Percentiles rank a stretch among this genome's conserved stretches.
phyloP scores from a whole-genome alignment of 148 eudicot genomes.

The Heliamphora exappendiculata region DNA sequence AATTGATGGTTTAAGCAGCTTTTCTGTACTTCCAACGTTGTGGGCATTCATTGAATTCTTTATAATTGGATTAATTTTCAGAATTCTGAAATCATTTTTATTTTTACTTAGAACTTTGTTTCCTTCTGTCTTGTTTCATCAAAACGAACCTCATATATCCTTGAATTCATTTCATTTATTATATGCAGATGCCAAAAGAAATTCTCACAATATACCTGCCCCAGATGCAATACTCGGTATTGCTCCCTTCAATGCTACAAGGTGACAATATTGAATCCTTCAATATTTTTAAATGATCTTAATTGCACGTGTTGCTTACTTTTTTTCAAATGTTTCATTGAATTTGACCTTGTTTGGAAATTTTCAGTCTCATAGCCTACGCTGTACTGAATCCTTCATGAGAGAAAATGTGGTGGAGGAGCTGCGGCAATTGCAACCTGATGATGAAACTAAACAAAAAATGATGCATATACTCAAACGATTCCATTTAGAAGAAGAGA shows the following conservation, averaged over 20 bases:
- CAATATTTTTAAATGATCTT: not conserved
- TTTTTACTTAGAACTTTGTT: too few species aligned
- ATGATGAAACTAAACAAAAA: conserved; percentile 59
- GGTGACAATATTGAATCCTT: conserved; percentile 26
- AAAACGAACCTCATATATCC: not conserved
- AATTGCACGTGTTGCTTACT: conserved; percentile 14
- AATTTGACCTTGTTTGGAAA: not conserved
- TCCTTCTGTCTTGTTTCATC: not conserved
- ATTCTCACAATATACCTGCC: conserved; percentile 87
- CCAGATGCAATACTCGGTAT: conserved; percentile 81
- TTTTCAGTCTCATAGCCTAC: conserved; percentile 67
- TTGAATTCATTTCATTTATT: not conserved
- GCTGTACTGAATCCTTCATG: conserved; percentile 96
- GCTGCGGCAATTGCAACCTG: conserved; percentile 46
- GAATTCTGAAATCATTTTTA: not conserved
- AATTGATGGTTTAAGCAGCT: not conserved
- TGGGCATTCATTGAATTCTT: not conserved
- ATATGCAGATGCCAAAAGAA: conserved; percentile 78
- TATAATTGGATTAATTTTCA: not conserved
- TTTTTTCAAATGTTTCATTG: not conserved
- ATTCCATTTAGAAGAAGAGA: conserved; percentile 68
- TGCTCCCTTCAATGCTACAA: conserved; percentile 96
- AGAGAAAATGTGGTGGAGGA: conserved; percentile 80
- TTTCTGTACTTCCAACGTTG: not conserved
- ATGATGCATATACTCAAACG: conserved; percentile 43